These are phyloP conservation scores for Neospermospora avenae DNA, from an alignment of 2,329 filamentous ascomycete species.

Conservation along the genomic window DNA sequence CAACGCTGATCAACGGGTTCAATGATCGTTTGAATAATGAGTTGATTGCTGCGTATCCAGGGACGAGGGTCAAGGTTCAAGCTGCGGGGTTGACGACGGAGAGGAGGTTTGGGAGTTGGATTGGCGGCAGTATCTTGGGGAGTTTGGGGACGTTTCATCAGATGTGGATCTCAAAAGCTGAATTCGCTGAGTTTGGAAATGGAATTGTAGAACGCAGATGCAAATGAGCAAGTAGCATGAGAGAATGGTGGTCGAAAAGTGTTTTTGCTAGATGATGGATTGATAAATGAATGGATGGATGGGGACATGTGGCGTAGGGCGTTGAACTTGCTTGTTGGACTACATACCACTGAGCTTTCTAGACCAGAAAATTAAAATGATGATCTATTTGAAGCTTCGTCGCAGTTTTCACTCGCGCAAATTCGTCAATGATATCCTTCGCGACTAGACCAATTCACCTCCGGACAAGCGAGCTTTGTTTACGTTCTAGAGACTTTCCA, in stretches of 20 bases:
- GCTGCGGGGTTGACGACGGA: constrained; percentile 84
- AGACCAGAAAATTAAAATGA: not conserved
- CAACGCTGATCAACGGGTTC: constrained; percentile 84
- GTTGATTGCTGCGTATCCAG: constrained; percentile 76
- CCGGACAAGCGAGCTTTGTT: too few species aligned
- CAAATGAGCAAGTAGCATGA: constrained; percentile 54
- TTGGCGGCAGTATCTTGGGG: constrained; percentile 92
- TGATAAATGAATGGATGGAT: not conserved
- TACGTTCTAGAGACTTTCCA: too few species aligned
- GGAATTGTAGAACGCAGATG: constrained; percentile 94
- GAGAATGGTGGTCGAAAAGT: not conserved
- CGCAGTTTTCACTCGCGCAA: not conserved
- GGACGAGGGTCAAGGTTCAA: constrained; percentile 81
- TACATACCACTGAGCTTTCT: constrained; percentile 13
- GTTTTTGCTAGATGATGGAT: not conserved
- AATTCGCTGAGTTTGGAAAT: constrained; percentile 93
- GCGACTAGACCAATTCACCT: too few species aligned
- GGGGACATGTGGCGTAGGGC: constrained; percentile 24
- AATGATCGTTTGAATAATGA: constrained; percentile 87
- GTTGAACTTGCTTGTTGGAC: constrained; percentile 20
- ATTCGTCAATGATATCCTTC: not conserved
- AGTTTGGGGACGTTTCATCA: constrained; percentile 98
- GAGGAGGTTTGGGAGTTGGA: constrained; percentile 89
- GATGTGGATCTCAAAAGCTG: constrained; percentile 98
- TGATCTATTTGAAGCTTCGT: not conserved